Evolutionary conservation across 2,329 filamentous ascomycete species (phyloP).

Genomic region (Myriosclerotinia duriaeana): DNA sequence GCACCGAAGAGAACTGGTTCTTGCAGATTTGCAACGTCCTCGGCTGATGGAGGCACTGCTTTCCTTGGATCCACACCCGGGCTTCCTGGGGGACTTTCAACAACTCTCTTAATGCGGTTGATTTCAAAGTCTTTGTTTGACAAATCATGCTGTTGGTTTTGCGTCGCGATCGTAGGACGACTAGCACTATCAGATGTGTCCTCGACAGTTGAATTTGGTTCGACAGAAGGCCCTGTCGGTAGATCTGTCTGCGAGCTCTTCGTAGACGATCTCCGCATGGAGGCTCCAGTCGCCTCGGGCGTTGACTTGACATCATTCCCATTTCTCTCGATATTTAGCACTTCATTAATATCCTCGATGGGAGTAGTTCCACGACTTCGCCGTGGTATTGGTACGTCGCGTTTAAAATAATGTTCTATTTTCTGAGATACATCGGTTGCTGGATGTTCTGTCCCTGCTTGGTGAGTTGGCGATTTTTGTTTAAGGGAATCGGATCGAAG

Average conservation of each 20-base stretch:
- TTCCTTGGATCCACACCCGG: conserved; percentile 40
- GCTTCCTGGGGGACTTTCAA: conserved; percentile 38
- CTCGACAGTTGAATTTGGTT: conserved; percentile 33
- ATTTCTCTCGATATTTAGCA: conserved; percentile 24
- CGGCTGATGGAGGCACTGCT: conserved; percentile 39
- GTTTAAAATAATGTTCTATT: conserved; percentile 29
- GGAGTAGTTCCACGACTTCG: conserved; percentile 36
- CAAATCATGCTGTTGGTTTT: conserved; percentile 22
- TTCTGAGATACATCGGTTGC: conserved; percentile 30
- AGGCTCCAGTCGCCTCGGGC: conserved; percentile 23
- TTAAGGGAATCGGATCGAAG: conserved; percentile 48
- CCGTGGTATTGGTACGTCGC: conserved; percentile 34
- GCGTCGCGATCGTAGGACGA: conserved; percentile 24
- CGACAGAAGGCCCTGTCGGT: conserved; percentile 31
- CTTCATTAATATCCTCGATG: conserved; percentile 30
- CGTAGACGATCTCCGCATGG: conserved; percentile 35
- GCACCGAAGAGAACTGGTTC: conserved; percentile 34
- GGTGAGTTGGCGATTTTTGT: conserved; percentile 41
- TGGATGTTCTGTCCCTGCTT: conserved; percentile 32
- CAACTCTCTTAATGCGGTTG: conserved; percentile 32
- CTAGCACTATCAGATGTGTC: conserved; percentile 33
- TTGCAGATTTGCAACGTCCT: conserved; percentile 40
- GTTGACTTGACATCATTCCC: conserved; percentile 25
- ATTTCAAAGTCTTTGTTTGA: conserved; percentile 31
- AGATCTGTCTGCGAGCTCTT: conserved; percentile 40